A percentile compares a stretch with the other conserved stretches of the same genome.
Conservation (phyloP, 352 stramenopile species). For the Pythium aristosporum region DNA sequence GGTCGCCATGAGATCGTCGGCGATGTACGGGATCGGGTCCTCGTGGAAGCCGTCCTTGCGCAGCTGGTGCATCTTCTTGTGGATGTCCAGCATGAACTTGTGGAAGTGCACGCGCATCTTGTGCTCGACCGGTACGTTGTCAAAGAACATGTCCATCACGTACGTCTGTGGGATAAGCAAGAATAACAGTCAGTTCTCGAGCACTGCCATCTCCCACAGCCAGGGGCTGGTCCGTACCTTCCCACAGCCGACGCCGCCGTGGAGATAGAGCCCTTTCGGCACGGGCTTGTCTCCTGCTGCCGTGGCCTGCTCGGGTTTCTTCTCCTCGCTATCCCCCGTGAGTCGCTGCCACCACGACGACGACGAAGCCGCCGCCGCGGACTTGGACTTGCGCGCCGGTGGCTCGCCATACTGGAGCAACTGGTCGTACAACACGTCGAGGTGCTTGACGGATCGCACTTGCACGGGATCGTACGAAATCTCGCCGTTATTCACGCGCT, state of each 20-base stretch:
- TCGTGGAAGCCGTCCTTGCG: constrained; percentile 84
- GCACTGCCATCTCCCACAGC: background rate
- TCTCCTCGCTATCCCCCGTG: constrained; percentile 25
- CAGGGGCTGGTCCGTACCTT: constrained; percentile 49
- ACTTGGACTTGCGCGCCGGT: constrained; percentile 3
- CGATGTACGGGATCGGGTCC: constrained; percentile 84
- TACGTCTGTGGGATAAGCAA: constrained; percentile 74
- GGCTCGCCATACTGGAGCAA: constrained; percentile 55
- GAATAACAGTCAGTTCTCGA: background rate
- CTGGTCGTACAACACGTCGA: constrained; percentile 60
- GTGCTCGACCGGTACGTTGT: constrained; percentile 59
- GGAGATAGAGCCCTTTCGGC: constrained; percentile 96
- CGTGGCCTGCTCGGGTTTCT: background rate
- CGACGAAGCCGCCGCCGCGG: background rate
- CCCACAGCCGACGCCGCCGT: constrained; percentile 94
- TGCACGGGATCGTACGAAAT: constrained; percentile 77
- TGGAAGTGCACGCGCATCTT: constrained; percentile 97
- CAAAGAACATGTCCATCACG: constrained; percentile 97
- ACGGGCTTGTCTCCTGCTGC: constrained; percentile 22
- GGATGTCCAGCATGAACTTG: constrained; percentile 97
- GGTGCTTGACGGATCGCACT: constrained; percentile 57
- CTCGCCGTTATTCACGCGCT: constrained; percentile 42
- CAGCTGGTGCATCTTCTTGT: constrained; percentile 93
- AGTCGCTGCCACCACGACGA: constrained; percentile 67
- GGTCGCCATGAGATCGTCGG: constrained; percentile 80